Conservation (phyloP, 1,284 basidiomycete species). For the Salmacisia buchloeana region DNA sequence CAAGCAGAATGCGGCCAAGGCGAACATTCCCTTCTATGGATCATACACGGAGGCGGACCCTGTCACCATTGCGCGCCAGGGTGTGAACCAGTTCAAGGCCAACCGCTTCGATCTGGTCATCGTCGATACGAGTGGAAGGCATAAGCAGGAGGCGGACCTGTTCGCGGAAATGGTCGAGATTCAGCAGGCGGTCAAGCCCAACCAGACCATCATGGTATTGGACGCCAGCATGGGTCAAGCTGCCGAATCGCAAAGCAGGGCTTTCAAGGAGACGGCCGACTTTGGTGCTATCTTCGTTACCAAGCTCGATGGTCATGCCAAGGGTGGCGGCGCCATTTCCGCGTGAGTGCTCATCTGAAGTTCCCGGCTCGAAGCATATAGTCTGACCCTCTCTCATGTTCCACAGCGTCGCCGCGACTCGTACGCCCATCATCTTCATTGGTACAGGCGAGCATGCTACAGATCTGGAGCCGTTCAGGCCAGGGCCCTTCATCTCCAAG, state of each 20-base stretch:
- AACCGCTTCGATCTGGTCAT: slow-evolving; percentile 98
- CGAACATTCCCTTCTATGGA: slow-evolving; percentile 97
- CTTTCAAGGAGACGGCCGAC: slow-evolving; percentile 95
- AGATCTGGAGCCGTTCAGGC: slow-evolving; percentile 90
- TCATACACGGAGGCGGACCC: slow-evolving; percentile 99
- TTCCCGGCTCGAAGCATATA: background rate
- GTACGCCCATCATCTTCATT: slow-evolving; percentile 97
- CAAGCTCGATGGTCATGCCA: slow-evolving; percentile 99
- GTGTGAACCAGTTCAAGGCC: slow-evolving; percentile 94
- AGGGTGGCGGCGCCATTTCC: slow-evolving; percentile 97
- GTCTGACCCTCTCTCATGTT: slow-evolving; percentile 1
- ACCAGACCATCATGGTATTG: slow-evolving; percentile 55
- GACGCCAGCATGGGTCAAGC: slow-evolving; percentile 72
- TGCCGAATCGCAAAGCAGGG: slow-evolving; percentile 87
- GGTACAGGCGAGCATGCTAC: slow-evolving; percentile 95
- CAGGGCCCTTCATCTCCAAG: slow-evolving; percentile 95
- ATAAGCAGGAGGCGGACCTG: slow-evolving; percentile 93
- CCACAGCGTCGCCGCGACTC: slow-evolving; percentile 88
- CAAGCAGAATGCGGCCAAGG: slow-evolving; percentile 89
- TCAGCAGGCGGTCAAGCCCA: slow-evolving; percentile 78
- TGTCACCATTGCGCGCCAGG: slow-evolving; percentile 85
- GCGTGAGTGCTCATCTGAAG: slow-evolving; percentile 59
- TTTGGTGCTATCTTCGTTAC: slow-evolving; percentile 99
- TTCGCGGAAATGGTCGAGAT: slow-evolving; percentile 99
- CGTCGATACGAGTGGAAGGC: slow-evolving; percentile 94